These are phyloP conservation scores for Fraxinus latifolia DNA, from an alignment of 305 asterid species.

Conservation along the genomic window DNA sequence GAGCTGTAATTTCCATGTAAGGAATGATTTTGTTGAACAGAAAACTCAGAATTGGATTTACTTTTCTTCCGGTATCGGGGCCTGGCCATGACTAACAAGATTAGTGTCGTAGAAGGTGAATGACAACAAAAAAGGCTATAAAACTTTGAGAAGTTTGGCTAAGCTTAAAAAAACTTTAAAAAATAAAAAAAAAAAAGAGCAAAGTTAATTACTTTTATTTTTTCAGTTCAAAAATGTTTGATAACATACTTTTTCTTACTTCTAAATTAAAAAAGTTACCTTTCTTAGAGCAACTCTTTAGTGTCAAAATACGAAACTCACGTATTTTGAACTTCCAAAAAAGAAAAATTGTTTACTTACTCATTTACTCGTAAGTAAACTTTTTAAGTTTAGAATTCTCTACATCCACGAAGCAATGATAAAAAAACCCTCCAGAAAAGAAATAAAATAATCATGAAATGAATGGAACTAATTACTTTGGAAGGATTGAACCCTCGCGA, in stretches of 20 bases:
- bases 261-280: not conserved
- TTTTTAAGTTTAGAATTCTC: not conserved
- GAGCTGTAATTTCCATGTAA: slow-evolving; percentile 40
- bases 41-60: slow-evolving; percentile 45
- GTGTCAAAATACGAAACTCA: not conserved
- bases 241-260: not conserved
- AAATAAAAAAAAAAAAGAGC: not conserved
- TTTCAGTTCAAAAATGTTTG: not conserved
- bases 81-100: slow-evolving; percentile 37
- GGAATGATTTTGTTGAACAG: slow-evolving; percentile 44
- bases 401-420: not conserved
- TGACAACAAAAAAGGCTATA: not conserved
- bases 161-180: not conserved
- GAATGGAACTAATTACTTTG: slow-evolving; percentile 50
- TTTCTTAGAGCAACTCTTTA: not conserved
- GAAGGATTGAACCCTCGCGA: slow-evolving; percentile 84
- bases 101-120: slow-evolving; percentile 19
- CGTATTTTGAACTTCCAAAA: not conserved
- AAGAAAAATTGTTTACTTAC: not conserved
- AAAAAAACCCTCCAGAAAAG: not conserved
- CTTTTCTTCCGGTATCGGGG: slow-evolving; percentile 70
- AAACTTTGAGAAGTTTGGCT: not conserved
- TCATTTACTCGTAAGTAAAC: not conserved
- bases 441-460: not conserved
- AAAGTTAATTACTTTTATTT: not conserved